Base-by-base conservation (phyloP, 106 monocot genomes). In the Dendrobium nobile region DNA sequence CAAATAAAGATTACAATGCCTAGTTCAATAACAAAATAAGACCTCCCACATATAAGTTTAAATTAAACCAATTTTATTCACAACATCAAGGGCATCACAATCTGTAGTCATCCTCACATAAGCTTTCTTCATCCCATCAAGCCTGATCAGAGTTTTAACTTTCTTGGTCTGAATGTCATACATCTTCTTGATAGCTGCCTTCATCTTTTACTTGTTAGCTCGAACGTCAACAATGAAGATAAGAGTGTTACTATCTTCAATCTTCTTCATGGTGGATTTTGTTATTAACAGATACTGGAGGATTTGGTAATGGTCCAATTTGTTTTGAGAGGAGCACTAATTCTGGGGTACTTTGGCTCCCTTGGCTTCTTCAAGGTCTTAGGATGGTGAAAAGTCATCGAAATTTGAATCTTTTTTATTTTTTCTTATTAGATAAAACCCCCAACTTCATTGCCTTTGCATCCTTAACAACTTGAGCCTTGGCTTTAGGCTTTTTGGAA, bases 131-230 rank as follows among this genome's bases (percentile, higher is more conserved):
- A 65, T 87, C 10, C 87, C 87, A 84, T 87, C 87, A 75, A 81
- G 87, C 79, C 84, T 87, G 77, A 84, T 84, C 65, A 84, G 67
- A 51, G 84, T 84, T 11, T 84, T 84, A 4, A 84, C 84, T 77
- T 84, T 84, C 76, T 84, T 84, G 0, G 84, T 37, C 56, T 84
- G 84, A 43, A 84, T 84, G 61, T 84, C 84, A 47, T 84, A 84
- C 84, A 85, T 28, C 28, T 28, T 85, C 54, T 81, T 84, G 16
- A 87, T 84, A 7, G 87, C 84, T 0, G 84, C 84, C 68, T 87
- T 87, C 27, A 87, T 87, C 79, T 87, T 87, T 82, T 87, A 84
- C 84, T 87, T 87, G 79, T 87, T 84, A 1, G 87, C 87, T 67
- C 87, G 84, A 68, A 87, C 67, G 68, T 87, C 87, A 27, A 87